These are phyloP conservation scores for Leccinum ponderosum DNA, from an alignment of 1,284 basidiomycete genomes.

Conservation along the genomic window DNA sequence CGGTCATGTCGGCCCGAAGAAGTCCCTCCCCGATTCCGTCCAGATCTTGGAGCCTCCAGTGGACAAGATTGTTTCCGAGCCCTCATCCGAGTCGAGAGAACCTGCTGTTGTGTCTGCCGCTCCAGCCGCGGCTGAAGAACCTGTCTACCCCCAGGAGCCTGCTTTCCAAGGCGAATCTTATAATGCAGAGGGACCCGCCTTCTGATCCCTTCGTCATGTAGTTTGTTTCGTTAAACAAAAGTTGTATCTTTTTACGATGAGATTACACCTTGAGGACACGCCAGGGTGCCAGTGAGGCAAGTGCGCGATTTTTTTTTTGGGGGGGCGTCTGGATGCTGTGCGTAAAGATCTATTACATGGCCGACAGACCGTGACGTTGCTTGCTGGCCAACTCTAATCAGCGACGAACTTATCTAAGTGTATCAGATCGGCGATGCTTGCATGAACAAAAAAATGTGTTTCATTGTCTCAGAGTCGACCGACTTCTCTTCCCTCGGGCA, in stretches of 20 bases:
- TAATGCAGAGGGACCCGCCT: conserved; percentile 44
- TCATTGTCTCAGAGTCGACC: background rate
- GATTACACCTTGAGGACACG: background rate
- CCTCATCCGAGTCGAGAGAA: conserved; percentile 78
- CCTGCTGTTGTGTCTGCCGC: conserved; percentile 54
- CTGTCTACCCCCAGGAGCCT: conserved; percentile 42
- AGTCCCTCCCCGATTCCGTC: conserved; percentile 96
- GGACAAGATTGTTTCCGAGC: conserved; percentile 80
- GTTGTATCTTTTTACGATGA: conserved; percentile 12
- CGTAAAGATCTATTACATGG: no score
- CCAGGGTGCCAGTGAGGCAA: background rate
- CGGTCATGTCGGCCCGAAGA: conserved; percentile 85
- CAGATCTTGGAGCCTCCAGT: conserved; percentile 84
- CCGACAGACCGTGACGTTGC: no score
- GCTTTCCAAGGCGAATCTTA: conserved; percentile 37
- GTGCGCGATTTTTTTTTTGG: background rate
- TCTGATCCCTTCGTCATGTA: conserved; percentile 40
- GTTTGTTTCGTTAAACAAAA: conserved; percentile 15
- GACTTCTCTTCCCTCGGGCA: background rate
- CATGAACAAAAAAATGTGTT: background rate
- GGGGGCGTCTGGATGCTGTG: no score
- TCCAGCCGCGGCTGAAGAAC: conserved; percentile 53
- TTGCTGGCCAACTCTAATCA: background rate
- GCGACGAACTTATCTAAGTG: background rate
- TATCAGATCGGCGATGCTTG: background rate